Evolutionary conservation across 164 flowering plant genomes (phyloP).

Genomic region (Tetrastigma voinierianum): DNA sequence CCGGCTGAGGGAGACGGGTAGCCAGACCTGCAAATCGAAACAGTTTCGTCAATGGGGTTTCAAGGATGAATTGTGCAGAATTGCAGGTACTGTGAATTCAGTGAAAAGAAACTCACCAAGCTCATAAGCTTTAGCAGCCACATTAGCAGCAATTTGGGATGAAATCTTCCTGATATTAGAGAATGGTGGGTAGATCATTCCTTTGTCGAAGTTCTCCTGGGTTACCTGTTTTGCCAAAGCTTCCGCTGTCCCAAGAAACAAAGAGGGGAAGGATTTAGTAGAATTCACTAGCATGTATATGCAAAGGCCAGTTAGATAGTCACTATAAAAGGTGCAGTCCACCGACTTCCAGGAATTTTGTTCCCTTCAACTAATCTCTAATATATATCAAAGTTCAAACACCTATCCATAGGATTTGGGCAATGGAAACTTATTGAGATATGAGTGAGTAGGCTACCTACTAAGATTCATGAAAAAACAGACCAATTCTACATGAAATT

Average conservation of each 20-base stretch:
- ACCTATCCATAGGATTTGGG: no score
- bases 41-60: neutral
- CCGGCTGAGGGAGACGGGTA: slow-evolving; percentile 50
- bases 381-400: no score
- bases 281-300: neutral
- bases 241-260: slow-evolving; percentile 43
- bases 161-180: slow-evolving; percentile 61
- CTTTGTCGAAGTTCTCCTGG: slow-evolving; percentile 47
- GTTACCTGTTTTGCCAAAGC: slow-evolving; percentile 52
- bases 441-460: no score
- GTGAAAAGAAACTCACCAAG: slow-evolving; percentile 36
- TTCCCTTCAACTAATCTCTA: no score
- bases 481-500: no score
- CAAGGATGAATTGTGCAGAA: neutral
- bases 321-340: no score
- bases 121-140: slow-evolving; percentile 62
- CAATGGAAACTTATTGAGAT: no score
- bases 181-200: slow-evolving; percentile 60
- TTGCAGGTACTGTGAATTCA: neutral
- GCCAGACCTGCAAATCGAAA: slow-evolving; percentile 44
- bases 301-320: no score
- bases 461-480: no score
- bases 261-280: neutral
- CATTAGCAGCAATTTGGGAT: slow-evolving; percentile 57
- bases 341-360: no score